phyloP scores from a whole-genome alignment of 2,329 filamentous ascomycete species.

The Aspergillus brunneoviolaceus region DNA sequence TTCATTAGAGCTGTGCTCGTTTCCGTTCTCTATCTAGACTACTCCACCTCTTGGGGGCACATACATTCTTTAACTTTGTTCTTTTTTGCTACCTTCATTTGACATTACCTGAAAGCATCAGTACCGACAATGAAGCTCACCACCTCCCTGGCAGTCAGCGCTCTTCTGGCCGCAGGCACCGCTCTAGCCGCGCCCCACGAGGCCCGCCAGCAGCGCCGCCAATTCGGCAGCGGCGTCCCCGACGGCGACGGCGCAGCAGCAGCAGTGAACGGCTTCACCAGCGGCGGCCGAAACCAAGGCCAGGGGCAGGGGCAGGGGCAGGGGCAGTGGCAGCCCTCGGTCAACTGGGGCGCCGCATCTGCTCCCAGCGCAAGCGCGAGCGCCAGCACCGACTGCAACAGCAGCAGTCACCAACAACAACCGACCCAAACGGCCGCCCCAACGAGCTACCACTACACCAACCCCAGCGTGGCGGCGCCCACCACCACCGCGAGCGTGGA shows the following conservation, averaged over 20 bases:
- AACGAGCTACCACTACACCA: not conserved
- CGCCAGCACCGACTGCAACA: too few species aligned
- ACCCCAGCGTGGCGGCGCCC: not conserved
- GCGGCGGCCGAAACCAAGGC: not conserved
- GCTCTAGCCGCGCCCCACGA: not conserved
- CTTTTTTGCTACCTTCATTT: not conserved
- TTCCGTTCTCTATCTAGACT: not conserved
- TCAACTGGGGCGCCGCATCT: too few species aligned
- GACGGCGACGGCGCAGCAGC: not conserved
- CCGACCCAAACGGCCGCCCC: not conserved
- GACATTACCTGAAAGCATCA: not conserved
- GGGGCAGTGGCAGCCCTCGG: too few species aligned
- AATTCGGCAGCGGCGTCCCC: not conserved
- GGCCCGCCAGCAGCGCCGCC: not conserved
- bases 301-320: too few species aligned
- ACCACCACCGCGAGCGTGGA: not conserved
- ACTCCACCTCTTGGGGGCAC: too few species aligned
- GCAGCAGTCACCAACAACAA: not conserved
- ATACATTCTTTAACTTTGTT: not conserved
- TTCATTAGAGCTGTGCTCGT: not conserved
- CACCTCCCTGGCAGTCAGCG: not conserved
- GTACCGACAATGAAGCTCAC: not conserved
- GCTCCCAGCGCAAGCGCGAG: too few species aligned
- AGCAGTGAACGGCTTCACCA: not conserved
- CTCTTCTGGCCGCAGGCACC: not conserved